Conservation (phyloP, 2,329 filamentous ascomycete species). For the Basipetospora chlamydospora region DNA sequence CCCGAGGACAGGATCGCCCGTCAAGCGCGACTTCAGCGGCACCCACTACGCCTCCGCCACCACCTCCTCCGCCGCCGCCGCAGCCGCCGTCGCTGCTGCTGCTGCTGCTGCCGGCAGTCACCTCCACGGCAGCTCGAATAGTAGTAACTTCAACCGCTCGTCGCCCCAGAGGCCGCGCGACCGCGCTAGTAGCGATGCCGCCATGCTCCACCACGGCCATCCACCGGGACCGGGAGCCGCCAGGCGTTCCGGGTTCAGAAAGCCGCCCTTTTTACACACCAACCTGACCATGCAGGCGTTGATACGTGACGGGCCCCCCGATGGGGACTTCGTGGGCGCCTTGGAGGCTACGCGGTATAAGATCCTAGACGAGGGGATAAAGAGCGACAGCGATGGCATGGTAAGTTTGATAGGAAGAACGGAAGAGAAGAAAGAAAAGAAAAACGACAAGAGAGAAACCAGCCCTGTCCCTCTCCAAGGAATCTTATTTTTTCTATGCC, state of each 20-base stretch:
- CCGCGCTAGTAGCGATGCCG: slow-evolving; percentile 61
- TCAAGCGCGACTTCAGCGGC: slow-evolving; percentile 17
- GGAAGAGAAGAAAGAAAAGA: background rate
- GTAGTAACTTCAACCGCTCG: slow-evolving; percentile 23
- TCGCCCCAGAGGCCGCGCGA: slow-evolving; percentile 34
- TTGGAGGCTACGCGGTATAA: slow-evolving; percentile 59
- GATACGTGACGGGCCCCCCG: slow-evolving; percentile 64
- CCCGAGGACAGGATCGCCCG: slow-evolving; percentile 17
- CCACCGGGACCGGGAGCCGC: background rate
- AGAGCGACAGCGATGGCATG: slow-evolving; percentile 69
- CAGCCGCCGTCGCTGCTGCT: too few relatives aligned
- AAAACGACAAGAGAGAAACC: too few relatives aligned
- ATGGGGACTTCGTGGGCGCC: slow-evolving; percentile 51
- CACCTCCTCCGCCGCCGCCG: slow-evolving; percentile 8
- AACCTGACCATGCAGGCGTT: slow-evolving; percentile 55
- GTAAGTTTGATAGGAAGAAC: slow-evolving; percentile 32
- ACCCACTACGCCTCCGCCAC: slow-evolving; percentile 8
- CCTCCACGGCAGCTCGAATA: too few relatives aligned
- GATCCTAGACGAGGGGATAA: slow-evolving; percentile 61
- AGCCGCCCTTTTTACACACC: slow-evolving; percentile 34
- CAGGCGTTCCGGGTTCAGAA: slow-evolving; percentile 9
- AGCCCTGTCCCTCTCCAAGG: too few relatives aligned
- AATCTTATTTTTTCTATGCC: background rate
- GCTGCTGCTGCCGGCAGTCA: too few relatives aligned
- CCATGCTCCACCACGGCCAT: slow-evolving; percentile 15